phyloP scores from a whole-genome alignment of 139 green algal species.

The Tetraselmis chui region DNA sequence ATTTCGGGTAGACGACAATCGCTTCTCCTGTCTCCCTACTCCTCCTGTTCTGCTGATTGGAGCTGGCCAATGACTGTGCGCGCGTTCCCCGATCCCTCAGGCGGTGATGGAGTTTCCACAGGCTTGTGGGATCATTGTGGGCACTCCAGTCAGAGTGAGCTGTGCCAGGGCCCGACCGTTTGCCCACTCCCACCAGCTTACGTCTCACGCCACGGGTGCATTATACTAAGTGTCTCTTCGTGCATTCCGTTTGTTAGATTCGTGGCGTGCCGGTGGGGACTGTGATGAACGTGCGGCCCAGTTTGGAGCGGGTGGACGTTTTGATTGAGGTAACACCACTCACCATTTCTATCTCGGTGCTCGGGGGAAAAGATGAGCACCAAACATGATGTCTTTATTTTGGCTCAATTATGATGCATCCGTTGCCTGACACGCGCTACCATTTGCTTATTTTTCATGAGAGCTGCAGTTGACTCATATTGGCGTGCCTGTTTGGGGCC shows the following conservation, averaged over 20 bases:
- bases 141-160: conserved; percentile 74
- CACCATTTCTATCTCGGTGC: too few relatives aligned
- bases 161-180: neutral
- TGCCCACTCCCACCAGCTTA: too few relatives aligned
- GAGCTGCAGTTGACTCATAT: too few relatives aligned
- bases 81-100: conserved; percentile 12
- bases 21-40: neutral
- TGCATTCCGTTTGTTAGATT: conserved; percentile 23
- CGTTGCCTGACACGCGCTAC: too few relatives aligned
- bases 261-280: conserved; percentile 73
- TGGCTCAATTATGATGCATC: too few relatives aligned
- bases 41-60: neutral
- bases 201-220: too few relatives aligned
- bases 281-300: conserved; percentile 82
- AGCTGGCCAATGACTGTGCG: neutral
- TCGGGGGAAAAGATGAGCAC: too few relatives aligned
- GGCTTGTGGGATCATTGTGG: conserved; percentile 90
- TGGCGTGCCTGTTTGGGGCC: too few relatives aligned
- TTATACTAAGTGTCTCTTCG: too few relatives aligned
- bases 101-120: conserved; percentile 82
- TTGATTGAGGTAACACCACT: conserved; percentile 54
- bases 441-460: too few relatives aligned
- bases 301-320: conserved; percentile 84
- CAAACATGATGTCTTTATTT: too few relatives aligned
- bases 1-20: conserved; percentile 6